Percentiles rank a stretch among this genome's conserved stretches.
These are phyloP conservation scores for Aspergillus sp. DNA, from an alignment of 2,329 filamentous ascomycete genomes.

Conservation along the genomic window DNA sequence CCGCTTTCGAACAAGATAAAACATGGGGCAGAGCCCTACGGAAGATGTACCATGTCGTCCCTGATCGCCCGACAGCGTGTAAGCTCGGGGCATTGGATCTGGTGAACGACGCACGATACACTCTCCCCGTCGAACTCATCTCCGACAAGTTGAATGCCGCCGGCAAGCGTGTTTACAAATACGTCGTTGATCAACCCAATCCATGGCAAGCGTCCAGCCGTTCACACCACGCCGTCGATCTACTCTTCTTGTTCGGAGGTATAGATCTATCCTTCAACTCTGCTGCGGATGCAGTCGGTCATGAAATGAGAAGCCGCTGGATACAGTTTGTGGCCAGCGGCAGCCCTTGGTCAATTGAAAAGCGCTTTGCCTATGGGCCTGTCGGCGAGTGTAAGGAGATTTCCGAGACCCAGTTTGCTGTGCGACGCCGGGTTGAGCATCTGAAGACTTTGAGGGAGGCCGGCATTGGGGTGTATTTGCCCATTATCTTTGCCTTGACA, in stretches of 20 bases:
- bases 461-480: conserved; percentile 29
- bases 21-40: conserved; percentile 34
- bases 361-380: conserved; percentile 43
- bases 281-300: conserved; percentile 32
- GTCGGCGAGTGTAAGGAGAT: conserved; percentile 36
- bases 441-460: conserved; percentile 31
- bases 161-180: conserved; percentile 37
- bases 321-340: conserved; percentile 38
- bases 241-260: conserved; percentile 46
- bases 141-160: conserved; percentile 25
- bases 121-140: conserved; percentile 31
- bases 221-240: conserved; percentile 50
- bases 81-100: conserved; percentile 42
- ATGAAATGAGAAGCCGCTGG: conserved; percentile 44
- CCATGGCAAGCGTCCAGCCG: conserved; percentile 50
- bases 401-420: conserved; percentile 31
- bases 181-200: conserved; percentile 47
- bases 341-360: conserved; percentile 36
- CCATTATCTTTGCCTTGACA: conserved; percentile 32
- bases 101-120: conserved; percentile 32
- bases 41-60: conserved; percentile 43
- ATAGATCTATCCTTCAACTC: conserved; percentile 39
- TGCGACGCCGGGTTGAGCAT: conserved; percentile 33
- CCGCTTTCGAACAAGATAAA: conserved; percentile 34
- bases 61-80: conserved; percentile 39